Evolutionary conservation across 2,329 filamentous ascomycete genomes (phyloP), one percentile per base, ranked within the genome.

Genomic region (Aaosphaeria arxii): DNA sequence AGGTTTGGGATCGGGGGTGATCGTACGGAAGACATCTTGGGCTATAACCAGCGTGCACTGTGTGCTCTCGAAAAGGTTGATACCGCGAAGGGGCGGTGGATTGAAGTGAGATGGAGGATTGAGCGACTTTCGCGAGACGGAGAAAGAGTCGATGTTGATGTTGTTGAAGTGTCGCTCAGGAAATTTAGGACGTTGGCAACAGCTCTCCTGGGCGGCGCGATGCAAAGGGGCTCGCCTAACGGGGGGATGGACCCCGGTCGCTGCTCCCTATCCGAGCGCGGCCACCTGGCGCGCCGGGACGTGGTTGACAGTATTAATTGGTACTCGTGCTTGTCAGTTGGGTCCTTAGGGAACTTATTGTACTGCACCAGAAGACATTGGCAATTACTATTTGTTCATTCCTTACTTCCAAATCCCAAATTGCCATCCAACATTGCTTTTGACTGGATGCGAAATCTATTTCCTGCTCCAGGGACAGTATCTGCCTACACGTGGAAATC

Each of bases 211-310:
- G 40, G 32, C 11, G 11, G 61, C 61, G 64, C 67, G 56, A 66
- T 63, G 64, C 66, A 69, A 69, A 69, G 66, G 67, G 67, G 67
- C 63, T 70, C 67, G 63, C 65, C 68, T 68, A 60, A 55, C 58
- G 47, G 44, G 42, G 39, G 24, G 9, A 9, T 11, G 39, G 7
- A n/a, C 39, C 39, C 24, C 11, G 39, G 11, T 40, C 39, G 51
- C 62, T 58, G 52, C 62, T 58, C 58, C 64, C 58, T 57, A 58
- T 58, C 62, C 59, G 59, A 58, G 50, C 60, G 51, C 56, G 42
- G 52, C 51, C 56, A 59, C 52, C 53, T 57, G 58, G 55, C 61
- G 55, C 61, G 17, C 17, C 17, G 17, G 17, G 17, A 24, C 17
- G 17, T 24, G 17, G 17, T 24, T 24, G 17, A 24, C 17, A 24